These are phyloP conservation scores for Phoenix dactylifera DNA, from an alignment of 176 grass and related monocot genomes.

Conservation along the genomic window DNA sequence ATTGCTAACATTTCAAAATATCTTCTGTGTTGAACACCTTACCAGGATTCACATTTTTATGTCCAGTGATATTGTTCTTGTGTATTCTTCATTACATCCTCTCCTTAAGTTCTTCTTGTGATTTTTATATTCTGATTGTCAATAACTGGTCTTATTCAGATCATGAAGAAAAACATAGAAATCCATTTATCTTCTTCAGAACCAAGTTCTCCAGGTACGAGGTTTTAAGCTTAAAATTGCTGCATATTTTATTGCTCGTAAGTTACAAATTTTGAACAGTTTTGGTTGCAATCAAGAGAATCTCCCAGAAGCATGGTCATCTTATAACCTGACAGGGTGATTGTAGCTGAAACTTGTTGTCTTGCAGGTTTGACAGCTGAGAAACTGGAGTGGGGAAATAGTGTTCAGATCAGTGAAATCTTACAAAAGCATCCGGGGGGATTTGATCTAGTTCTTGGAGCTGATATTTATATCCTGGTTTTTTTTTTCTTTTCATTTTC, in stretches of 20 bases:
- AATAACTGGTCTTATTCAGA: slow-evolving; percentile 32
- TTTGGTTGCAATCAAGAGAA: too few relatives aligned
- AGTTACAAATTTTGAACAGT: too few relatives aligned
- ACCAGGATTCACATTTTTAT: too few relatives aligned
- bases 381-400: slow-evolving; percentile 92
- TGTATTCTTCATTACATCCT: too few relatives aligned
- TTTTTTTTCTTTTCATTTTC: background rate
- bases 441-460: slow-evolving; percentile 91
- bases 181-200: slow-evolving; percentile 42
- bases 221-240: slow-evolving; percentile 1
- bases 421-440: slow-evolving; percentile 53
- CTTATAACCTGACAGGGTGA: too few relatives aligned
- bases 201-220: slow-evolving; percentile 31
- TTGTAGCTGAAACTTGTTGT: too few relatives aligned
- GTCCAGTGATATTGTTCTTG: too few relatives aligned
- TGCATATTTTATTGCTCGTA: too few relatives aligned
- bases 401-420: slow-evolving; percentile 50
- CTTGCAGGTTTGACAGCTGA: slow-evolving; percentile 58
- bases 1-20: too few relatives aligned
- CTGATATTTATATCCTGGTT: slow-evolving; percentile 98
- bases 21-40: too few relatives aligned
- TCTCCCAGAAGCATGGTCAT: too few relatives aligned
- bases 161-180: slow-evolving; percentile 85
- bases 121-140: background rate
- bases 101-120: background rate